Base-by-base conservation (phyloP, 495 filamentous ascomycete species). In the Pyrenula massariospora region DNA sequence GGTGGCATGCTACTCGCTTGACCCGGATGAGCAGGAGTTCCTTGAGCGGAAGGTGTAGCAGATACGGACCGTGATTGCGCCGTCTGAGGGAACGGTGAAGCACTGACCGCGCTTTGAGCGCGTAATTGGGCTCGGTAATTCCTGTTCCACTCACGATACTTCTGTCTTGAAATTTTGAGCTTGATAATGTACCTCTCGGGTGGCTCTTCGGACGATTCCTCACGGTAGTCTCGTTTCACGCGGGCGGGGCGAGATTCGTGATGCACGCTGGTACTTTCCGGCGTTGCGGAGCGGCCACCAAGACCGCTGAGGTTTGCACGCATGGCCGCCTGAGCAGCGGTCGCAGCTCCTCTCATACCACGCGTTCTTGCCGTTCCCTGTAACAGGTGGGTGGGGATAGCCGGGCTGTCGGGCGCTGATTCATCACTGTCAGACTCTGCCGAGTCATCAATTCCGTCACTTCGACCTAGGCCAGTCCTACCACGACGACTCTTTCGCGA, bases 391-490 rank as follows among this genome's bases (percentile, higher is more conserved):
- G 75, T 64, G 5, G 77, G 74, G 57, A 86, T 81, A 56, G 89
- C 90, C 11, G 92, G 91, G 19, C 91, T 95, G 53, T 91, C 90
- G 15, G 89, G 85, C 11, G 80, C 82, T 2, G 91, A 94, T 52
- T 93, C 89, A 56, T 93, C 89, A 62, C 86, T 89, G 51, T 92
- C 88, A 50, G 89, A 88, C 0, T 89, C 89, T 25, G 95, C 91
- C 0, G 91, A 93, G 20, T 94, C 81, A 52, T 93, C 90, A 51
- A 83, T 83, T 48, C 82, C 85, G 56, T 84, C 84, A 48, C 69
- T 68, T 53, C 78, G 68, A 21, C 77, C 70, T 31, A 77, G 72
- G 47, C 73, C 67, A 51, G 70, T 70, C 59, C 75, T 77, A 23
- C 66, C 67, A 49, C 74, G 73, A 15, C 79, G 73, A 25, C 71